These are phyloP conservation scores for Gymnopus androsaceus DNA, from an alignment of 1,284 basidiomycete genomes.

Conservation along the genomic window DNA sequence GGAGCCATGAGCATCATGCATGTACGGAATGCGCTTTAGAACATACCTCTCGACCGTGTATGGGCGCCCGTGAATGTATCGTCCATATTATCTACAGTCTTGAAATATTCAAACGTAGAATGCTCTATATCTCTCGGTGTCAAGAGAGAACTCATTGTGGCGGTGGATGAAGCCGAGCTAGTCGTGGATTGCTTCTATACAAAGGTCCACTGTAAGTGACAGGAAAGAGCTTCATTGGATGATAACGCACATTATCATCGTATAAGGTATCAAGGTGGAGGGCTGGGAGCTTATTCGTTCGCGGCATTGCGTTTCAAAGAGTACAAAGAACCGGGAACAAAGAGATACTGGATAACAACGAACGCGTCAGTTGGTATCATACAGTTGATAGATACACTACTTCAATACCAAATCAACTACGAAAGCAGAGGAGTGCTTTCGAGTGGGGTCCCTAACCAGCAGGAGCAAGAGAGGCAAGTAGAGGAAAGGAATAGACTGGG, in stretches of 20 bases:
- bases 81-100: neutral
- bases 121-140: neutral
- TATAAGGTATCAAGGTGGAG: conserved; percentile 6
- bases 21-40: neutral
- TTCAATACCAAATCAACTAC: too few relatives aligned
- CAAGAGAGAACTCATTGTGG: conserved; percentile 13
- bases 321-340: neutral
- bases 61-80: neutral
- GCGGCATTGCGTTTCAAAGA: neutral
- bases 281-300: neutral
- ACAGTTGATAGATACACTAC: too few relatives aligned
- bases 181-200: conserved; percentile 1
- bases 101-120: neutral
- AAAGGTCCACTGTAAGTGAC: neutral
- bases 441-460: conserved; percentile 9
- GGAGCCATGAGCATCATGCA: neutral
- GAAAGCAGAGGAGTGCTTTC: neutral
- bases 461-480: neutral
- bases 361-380: neutral
- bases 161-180: conserved; percentile 10
- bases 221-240: neutral
- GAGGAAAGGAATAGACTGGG: neutral
- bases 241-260: neutral
- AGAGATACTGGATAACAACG: neutral
- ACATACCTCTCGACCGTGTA: neutral